These are phyloP conservation scores for Aaosphaeria arxii DNA, from an alignment of 2,329 filamentous ascomycete genomes.

Conservation along the genomic window DNA sequence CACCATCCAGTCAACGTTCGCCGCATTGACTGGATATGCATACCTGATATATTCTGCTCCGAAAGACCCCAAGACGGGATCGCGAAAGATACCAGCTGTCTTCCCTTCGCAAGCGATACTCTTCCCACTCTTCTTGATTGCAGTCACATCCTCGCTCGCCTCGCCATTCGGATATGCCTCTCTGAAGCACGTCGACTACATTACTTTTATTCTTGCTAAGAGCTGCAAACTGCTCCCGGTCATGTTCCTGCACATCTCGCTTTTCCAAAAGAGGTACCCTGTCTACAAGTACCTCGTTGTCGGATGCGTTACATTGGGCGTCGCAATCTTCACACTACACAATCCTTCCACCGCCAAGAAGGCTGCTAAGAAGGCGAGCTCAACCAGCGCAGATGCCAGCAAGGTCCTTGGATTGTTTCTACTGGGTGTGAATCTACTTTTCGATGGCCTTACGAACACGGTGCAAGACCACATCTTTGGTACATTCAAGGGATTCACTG, in stretches of 20 bases:
- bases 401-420: constrained; percentile 78
- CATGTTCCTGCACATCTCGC: constrained; percentile 91
- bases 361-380: constrained; percentile 30
- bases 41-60: constrained; percentile 72
- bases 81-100: constrained; percentile 51
- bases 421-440: constrained; percentile 83
- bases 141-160: constrained; percentile 81
- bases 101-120: constrained; percentile 77
- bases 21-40: constrained; percentile 73
- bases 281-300: constrained; percentile 97
- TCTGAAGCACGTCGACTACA: constrained; percentile 92
- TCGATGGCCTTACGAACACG: constrained; percentile 93
- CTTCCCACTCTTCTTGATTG: constrained; percentile 76
- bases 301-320: constrained; percentile 82
- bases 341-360: constrained; percentile 48
- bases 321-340: constrained; percentile 93
- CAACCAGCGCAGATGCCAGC: constrained; percentile 60
- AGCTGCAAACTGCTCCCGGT: constrained; percentile 98
- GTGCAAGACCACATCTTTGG: constrained; percentile 94
- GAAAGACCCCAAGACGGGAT: constrained; percentile 32
- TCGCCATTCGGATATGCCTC: constrained; percentile 95
- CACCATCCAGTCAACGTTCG: constrained; percentile 89
- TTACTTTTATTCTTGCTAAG: constrained; percentile 96
- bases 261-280: constrained; percentile 87
- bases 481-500: constrained; percentile 72